phyloP scores from a whole-genome alignment of 2,329 filamentous ascomycete species.

The Erysiphe neolycopersici region DNA sequence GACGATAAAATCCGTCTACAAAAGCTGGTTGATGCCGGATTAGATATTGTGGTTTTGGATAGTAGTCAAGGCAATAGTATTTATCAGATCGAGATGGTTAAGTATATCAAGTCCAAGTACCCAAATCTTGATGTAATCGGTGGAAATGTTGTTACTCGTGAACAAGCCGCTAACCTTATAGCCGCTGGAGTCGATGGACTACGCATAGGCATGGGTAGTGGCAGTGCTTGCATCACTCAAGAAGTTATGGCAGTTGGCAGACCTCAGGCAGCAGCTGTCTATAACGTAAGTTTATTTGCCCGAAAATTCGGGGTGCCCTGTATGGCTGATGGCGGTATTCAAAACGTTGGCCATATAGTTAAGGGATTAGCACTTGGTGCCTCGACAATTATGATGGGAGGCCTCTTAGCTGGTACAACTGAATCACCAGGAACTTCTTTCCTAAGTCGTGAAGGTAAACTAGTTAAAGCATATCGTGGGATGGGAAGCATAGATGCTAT shows the following conservation, averaged over 20 bases:
- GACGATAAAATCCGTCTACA: slow-evolving; percentile 72
- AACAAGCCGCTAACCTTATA: slow-evolving; percentile 81
- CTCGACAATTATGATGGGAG: slow-evolving; percentile 97
- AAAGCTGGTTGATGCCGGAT: slow-evolving; percentile 75
- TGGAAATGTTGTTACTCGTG: slow-evolving; percentile 92
- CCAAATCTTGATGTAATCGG: slow-evolving; percentile 81
- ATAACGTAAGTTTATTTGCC: slow-evolving; percentile 70
- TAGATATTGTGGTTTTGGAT: slow-evolving; percentile 88
- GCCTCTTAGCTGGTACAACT: slow-evolving; percentile 84
- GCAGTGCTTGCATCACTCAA: slow-evolving; percentile 94
- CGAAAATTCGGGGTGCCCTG: slow-evolving; percentile 87
- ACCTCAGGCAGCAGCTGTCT: slow-evolving; percentile 81
- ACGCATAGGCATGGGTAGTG: slow-evolving; percentile 95
- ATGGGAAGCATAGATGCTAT: slow-evolving; percentile 99
- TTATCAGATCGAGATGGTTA: slow-evolving; percentile 97
- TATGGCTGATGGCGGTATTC: slow-evolving; percentile 91
- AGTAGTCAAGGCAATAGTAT: slow-evolving; percentile 95
- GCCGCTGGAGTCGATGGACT: slow-evolving; percentile 86
- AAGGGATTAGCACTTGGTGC: slow-evolving; percentile 91
- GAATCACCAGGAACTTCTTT: slow-evolving; percentile 95
- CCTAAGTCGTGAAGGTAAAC: slow-evolving; percentile 84
- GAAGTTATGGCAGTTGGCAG: slow-evolving; percentile 98
- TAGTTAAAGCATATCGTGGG: slow-evolving; percentile 96
- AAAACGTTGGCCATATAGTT: slow-evolving; percentile 97
- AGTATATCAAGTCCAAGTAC: slow-evolving; percentile 73